Evolutionary conservation across 2,329 filamentous ascomycete genomes (phyloP), one percentile per base, ranked within the genome.

Genomic region (Neopestalotiopsis rosae): DNA sequence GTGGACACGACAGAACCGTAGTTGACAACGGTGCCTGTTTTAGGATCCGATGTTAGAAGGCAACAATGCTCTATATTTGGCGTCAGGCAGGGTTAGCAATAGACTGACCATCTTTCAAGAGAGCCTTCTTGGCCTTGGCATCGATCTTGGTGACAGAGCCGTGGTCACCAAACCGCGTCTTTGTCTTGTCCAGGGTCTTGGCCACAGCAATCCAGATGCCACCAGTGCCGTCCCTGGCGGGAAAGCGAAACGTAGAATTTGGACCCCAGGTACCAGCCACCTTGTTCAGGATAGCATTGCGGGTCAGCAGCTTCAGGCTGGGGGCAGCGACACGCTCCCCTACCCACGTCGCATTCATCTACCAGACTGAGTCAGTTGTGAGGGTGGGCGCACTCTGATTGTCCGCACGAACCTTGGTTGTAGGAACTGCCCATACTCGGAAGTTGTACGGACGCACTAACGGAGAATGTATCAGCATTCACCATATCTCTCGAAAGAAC

Each of bases 261-360:
- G 96, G 96, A 52, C 96, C 96, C 96, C 96, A 99, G 87, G 94
- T 94, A 77, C 95, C 96, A 66, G 96, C 96, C 67, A 94, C 92
- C 90, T 97, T 98, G 85, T 95, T 91, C 72, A 98, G 89, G 78
- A 99, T 94, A 78, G 97, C 93, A 83, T 99, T 99, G 85, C 90
- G 92, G 76, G 94, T 95, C 76, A 97, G 92, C 52, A 88, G 89
- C 90, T 99, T 99, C 86, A 98, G 88, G 80, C 98, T 94, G 74
- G 96, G 96, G 66, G 95, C 95, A 70, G 96, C 96, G 66, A 99
- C 96, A 87, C 96, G 95, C 90, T 99, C 96, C 77, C 96, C 96
- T 72, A 98, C 92, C 96, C 96, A 99, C 81, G 91, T 87, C 83
- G 94, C 97, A 92, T 98, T 96, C 96, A 99, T 99, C 95, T 97